Conservation (phyloP, 805 yeast species). For the Monosporozyma siamensis region DNA sequence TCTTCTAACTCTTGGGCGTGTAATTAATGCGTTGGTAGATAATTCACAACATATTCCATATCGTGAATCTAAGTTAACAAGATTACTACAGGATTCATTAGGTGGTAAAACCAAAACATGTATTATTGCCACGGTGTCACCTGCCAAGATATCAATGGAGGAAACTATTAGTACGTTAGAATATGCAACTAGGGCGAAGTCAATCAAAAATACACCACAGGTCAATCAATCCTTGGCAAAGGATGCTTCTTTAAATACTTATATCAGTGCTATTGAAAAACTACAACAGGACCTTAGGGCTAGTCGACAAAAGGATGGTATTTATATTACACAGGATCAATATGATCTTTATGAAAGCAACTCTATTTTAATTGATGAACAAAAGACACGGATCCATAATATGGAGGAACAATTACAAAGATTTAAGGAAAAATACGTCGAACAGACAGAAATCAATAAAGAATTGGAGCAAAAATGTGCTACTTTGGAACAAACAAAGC, state of each 20-base stretch:
- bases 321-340: slow-evolving; percentile 46
- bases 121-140: slow-evolving; percentile 74
- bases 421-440: slow-evolving; percentile 35
- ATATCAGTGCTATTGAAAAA: slow-evolving; percentile 45
- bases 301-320: slow-evolving; percentile 56
- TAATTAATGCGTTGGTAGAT: slow-evolving; percentile 64
- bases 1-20: slow-evolving; percentile 75
- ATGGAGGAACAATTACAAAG: slow-evolving; percentile 40
- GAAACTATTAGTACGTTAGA: slow-evolving; percentile 77
- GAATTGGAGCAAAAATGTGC: slow-evolving; percentile 15
- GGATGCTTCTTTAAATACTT: slow-evolving; percentile 44
- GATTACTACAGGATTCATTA: slow-evolving; percentile 68
- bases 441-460: slow-evolving; percentile 24
- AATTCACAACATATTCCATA: slow-evolving; percentile 67
- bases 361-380: slow-evolving; percentile 41
- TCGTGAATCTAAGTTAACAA: slow-evolving; percentile 72
- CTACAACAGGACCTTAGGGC: slow-evolving; percentile 54
- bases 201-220: slow-evolving; percentile 61
- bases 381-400: slow-evolving; percentile 37
- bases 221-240: slow-evolving; percentile 51
- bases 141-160: slow-evolving; percentile 59
- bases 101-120: slow-evolving; percentile 82
- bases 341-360: slow-evolving; percentile 37
- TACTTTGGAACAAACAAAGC: slow-evolving; percentile 8
- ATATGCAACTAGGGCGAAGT: slow-evolving; percentile 76